Evolutionary conservation across 1,139 yeast genomes (phyloP).

Genomic region (Hemisphaericaspora xylofermentans): DNA sequence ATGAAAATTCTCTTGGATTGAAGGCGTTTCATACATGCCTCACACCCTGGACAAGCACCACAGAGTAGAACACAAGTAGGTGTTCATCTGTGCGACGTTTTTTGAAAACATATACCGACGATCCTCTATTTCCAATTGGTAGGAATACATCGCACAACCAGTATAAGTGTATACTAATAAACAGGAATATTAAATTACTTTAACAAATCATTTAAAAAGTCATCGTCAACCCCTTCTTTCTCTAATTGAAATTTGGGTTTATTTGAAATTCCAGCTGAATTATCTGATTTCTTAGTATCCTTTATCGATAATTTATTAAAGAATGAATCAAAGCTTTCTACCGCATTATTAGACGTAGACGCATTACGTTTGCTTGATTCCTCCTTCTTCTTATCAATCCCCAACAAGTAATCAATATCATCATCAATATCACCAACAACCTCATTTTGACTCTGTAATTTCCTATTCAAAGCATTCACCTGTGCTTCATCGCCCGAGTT

Average conservation of each 20-base stretch:
- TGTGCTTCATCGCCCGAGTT: conserved; percentile 25
- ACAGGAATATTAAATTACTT: conserved; percentile 10
- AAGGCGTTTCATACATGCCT: too few relatives aligned
- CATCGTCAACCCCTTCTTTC: conserved; percentile 14
- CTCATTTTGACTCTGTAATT: conserved; percentile 15
- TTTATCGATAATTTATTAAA: conserved; percentile 5
- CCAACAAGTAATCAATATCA: conserved; percentile 18
- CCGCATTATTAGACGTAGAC: not conserved
- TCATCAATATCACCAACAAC: conserved; percentile 8
- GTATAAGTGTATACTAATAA: too few relatives aligned
- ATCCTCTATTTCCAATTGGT: too few relatives aligned
- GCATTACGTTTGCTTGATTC: conserved; percentile 3
- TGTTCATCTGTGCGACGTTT: too few relatives aligned
- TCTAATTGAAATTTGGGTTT: not conserved
- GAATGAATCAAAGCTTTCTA: conserved; percentile 10
- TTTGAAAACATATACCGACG: too few relatives aligned
- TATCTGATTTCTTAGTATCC: not conserved
- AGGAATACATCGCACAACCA: too few relatives aligned
- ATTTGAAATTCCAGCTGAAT: not conserved
- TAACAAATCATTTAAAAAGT: conserved; percentile 23
- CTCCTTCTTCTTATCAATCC: conserved; percentile 1
- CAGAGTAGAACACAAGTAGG: too few relatives aligned
- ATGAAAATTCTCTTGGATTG: too few relatives aligned
- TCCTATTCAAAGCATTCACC: conserved; percentile 27
- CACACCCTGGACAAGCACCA: too few relatives aligned